Conservation (phyloP, 148 eudicot genomes). For the Tetragonia tetragonoides region DNA sequence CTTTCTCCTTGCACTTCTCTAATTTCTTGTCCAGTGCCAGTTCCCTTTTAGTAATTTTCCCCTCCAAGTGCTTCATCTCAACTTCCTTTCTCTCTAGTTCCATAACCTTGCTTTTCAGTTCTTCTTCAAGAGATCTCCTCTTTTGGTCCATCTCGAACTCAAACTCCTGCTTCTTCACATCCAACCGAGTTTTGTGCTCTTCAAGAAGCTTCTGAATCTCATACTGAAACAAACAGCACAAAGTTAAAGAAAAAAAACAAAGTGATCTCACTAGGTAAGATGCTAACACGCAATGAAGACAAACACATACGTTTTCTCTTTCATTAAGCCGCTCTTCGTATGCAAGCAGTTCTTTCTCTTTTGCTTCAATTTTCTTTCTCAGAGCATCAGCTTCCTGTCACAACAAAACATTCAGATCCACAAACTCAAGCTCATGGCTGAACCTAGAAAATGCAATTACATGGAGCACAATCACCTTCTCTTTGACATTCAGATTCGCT, state of each 20-base stretch:
- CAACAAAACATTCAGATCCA: slow-evolving; percentile 4
- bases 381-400: slow-evolving; percentile 64
- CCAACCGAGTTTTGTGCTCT: slow-evolving; percentile 61
- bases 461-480: slow-evolving; percentile 48
- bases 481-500: slow-evolving; percentile 53
- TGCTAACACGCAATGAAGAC: neutral
- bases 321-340: slow-evolving; percentile 59
- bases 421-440: neutral
- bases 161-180: slow-evolving; percentile 54
- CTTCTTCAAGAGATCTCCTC: slow-evolving; percentile 59
- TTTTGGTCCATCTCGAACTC: slow-evolving; percentile 66
- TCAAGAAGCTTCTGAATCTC: slow-evolving; percentile 87
- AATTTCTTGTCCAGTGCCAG: slow-evolving; percentile 73
- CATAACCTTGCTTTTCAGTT: slow-evolving; percentile 50
- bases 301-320: slow-evolving; percentile 60
- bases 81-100: slow-evolving; percentile 71
- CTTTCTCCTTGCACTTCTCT: slow-evolving; percentile 75
- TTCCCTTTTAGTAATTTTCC: slow-evolving; percentile 76
- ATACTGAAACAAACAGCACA: slow-evolving; percentile 31
- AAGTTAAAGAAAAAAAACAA: neutral
- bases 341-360: slow-evolving; percentile 63
- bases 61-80: slow-evolving; percentile 70
- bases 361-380: slow-evolving; percentile 50
- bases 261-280: neutral
- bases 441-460: neutral